These are phyloP conservation scores for Neopestalotiopsis rosae DNA, from an alignment of 2,329 filamentous ascomycete genomes.

Conservation along the genomic window DNA sequence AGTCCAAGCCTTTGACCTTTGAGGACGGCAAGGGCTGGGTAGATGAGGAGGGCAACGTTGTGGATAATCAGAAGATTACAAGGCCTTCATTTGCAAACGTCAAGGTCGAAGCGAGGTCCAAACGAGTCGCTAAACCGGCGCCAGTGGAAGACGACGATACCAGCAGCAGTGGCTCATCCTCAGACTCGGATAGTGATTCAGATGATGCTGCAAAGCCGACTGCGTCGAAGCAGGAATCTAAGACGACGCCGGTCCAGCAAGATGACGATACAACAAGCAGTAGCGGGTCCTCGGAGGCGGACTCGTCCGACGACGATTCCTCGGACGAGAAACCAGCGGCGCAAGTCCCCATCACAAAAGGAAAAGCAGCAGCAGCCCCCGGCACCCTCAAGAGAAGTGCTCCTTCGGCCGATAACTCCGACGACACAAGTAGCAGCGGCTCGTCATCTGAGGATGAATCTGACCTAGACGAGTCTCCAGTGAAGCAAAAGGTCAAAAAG, in stretches of 20 bases:
- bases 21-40: slow-evolving; percentile 90
- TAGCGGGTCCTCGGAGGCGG: slow-evolving; percentile 37
- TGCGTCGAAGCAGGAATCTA: neutral
- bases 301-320: slow-evolving; percentile 15
- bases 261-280: slow-evolving; percentile 43
- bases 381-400: neutral
- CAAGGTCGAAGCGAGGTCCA: slow-evolving; percentile 19
- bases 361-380: slow-evolving; percentile 27
- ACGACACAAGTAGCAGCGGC: slow-evolving; percentile 44
- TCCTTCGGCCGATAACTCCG: slow-evolving; percentile 11
- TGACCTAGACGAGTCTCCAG: neutral
- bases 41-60: slow-evolving; percentile 75
- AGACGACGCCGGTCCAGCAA: neutral
- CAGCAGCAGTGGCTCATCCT: slow-evolving; percentile 43
- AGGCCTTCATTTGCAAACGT: slow-evolving; percentile 34
- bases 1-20: slow-evolving; percentile 63
- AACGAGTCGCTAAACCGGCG: slow-evolving; percentile 20
- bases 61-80: slow-evolving; percentile 62
- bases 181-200: slow-evolving; percentile 30
- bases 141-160: slow-evolving; percentile 30
- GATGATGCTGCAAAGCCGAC: slow-evolving; percentile 17
- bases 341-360: slow-evolving; percentile 11
- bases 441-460: slow-evolving; percentile 32
- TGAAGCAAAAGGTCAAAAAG: slow-evolving; percentile 20
- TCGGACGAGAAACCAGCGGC: slow-evolving; percentile 29